Base-by-base conservation (phyloP, 2,329 filamentous ascomycete genomes). In the Xylaria sp. region DNA sequence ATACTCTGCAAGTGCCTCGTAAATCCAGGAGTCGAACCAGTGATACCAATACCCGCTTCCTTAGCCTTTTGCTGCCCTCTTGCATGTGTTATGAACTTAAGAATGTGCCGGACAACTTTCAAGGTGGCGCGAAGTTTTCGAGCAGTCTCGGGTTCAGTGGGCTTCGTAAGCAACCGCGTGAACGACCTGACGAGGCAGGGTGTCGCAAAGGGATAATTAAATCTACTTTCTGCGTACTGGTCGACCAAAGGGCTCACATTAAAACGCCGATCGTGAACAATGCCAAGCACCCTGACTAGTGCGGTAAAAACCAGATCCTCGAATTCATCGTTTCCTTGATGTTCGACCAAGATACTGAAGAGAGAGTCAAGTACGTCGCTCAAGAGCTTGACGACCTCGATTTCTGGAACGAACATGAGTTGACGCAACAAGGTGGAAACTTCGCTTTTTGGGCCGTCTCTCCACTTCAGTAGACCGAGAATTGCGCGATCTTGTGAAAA, bases 321-420 rank as follows among this genome's bases (percentile, higher is more conserved):
- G 72, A 94, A 94, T 77, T 97, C 93, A 72, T 97, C 93, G 73
- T 94, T 94, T 10, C 93, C 94, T n/a, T 93, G 90, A 76, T 97
- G 91, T 74, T 98, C 94, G 37, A 97, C 93, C 34, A 98, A 84
- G 34, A 98, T 94, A 6, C 93, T 92, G 78, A 99, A 99, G 0
- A 99, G 87, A 0, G 94, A 90, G 79, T 97, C 93, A 63, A 99
- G 91, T 0, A 98, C 94, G 75, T 97, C 92, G 71, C 89, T 92
- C 8, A 98, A 84, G 51, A 98, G 87, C 83, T 98, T 99, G 71
- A 99, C 96, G 41, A 99, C 93, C 81, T 99, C 97, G 65, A 98
- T 97, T 79, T 99, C 96, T 0, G 96, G 93, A 0, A 99, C 94
- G 73, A 98, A 98, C 23, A 94, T 90, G 58, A 98, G 88, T 73